Evolutionary conservation across 1,139 yeast genomes (phyloP), one percentile per base, ranked within the genome.

Genomic region (Debaryomyces sp.): DNA sequence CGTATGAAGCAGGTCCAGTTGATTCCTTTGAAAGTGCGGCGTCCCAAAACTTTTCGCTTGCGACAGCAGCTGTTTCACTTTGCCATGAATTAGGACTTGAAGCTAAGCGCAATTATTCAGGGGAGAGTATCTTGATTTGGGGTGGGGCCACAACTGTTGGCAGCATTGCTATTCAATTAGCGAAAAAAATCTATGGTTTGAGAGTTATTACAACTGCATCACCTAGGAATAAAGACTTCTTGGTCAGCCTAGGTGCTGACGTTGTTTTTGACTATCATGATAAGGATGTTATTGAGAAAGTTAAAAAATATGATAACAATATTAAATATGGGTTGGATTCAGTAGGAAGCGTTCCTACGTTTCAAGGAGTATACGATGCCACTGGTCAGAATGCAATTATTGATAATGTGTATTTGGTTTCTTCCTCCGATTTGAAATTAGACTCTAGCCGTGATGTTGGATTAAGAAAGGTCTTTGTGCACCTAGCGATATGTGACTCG

Each of bases 1-100:
- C 23, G 3, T 23, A 47, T 27, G 51, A 54, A 8, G 21, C 46
- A 7, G 29, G 47, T 3, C 22, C n/a, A 5, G 49, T 59, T 26
- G 34, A 47, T 37, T 37, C 57, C 7, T 58, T 53, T 44, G 64
- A 61, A 44, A 61, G 55, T 43, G 89, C 89, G 22, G 84, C 87
- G 3, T 67, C 85, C 10, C 57, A 81, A n/a, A 78, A 85, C 17
- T 67, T 84, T 43, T 77, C 82, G n/a, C 59, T 82, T 41, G 63
- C 61, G 30, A 82, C 87, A 5, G 78, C 81, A 24, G 81, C 73
- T 50, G 29, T 63, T 46, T 56, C 68, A 15, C 66, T 59, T 43
- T 59, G 60, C 53, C 60, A 59, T 50, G 46, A 55, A 18, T 62
- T 75, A 44, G 53, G 58, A 30, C 55, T 70, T 26, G 49, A 52